Evolutionary conservation across 1,284 basidiomycete genomes (phyloP), one percentile per base, ranked within the genome.

Genomic region (Apiotrichum laibachii): DNA sequence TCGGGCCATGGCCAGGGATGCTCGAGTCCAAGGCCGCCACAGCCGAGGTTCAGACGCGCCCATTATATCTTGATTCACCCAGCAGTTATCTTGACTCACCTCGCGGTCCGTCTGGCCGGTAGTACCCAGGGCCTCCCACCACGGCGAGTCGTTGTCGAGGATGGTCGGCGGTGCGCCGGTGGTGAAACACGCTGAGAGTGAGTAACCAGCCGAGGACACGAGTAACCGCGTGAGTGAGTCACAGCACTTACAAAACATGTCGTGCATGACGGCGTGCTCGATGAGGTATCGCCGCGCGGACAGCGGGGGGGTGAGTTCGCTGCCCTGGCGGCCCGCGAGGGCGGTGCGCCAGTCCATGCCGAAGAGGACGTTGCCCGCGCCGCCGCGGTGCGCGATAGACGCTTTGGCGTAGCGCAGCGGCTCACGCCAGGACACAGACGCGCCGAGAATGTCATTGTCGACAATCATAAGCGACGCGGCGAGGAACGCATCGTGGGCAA

Each of bases 381-480:
- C 71, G 5, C 71, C 72, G 33, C 72, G 65, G 37, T 60, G 59
- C 1, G 62, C 61, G 13, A 75, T 63, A 0, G 69, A 57, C 1
- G 57, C 55, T 15, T 66, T 58, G 19, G 65, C 68, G 22, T 70
- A 63, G 5, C 69, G 63, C 19, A 68, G 53, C 1, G 67, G 62
- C 49, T 75, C 72, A 5, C 70, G 57, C 72, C 72, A 75, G 10
- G 64, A 61, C 6, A 65, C 53, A 19, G 60, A 62, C 9, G 71
- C 66, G 1, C 67, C 67, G 2, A 75, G 61, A 9, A 75, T 62
- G 56, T 72, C 72, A 39, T 69, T 64, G 54, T 62, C 63, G 7
- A 65, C 56, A 10, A 72, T 50, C 56, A 70, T 67, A 6, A 65
- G 53, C 10, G 61, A 59, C 1, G 68, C 66, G 0, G 68, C 69